Conservation (phyloP, 192 early-diverging fungal species). For the Glomus cerebriforme region DNA sequence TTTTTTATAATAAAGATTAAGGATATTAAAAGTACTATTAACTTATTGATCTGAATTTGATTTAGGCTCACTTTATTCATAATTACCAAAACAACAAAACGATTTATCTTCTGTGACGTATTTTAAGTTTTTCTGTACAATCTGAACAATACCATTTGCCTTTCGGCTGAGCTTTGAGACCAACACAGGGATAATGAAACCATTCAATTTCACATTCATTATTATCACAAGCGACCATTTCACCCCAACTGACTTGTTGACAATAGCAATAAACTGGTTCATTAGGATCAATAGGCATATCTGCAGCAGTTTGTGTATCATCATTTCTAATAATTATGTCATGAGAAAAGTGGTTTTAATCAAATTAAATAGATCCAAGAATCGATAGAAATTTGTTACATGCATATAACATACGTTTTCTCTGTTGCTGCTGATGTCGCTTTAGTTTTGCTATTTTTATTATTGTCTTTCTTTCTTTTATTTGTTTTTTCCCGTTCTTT, state of each 20-base stretch:
- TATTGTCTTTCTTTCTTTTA: constrained; percentile 31
- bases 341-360: not conserved
- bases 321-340: constrained; percentile 18
- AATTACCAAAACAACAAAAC: no score
- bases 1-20: no score
- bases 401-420: constrained; percentile 6
- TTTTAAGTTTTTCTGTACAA: constrained; percentile 66
- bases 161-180: constrained; percentile 82
- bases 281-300: constrained; percentile 91
- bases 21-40: no score
- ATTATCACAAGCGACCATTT: constrained; percentile 97
- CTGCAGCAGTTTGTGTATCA: constrained; percentile 39
- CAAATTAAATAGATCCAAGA: not conserved
- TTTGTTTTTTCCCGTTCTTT: constrained; percentile 34
- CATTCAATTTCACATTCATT: constrained; percentile 96
- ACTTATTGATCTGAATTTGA: no score
- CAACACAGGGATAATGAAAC: constrained; percentile 97
- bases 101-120: constrained; percentile 52
- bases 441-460: constrained; percentile 24
- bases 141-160: constrained; percentile 96
- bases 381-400: not conserved
- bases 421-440: not conserved
- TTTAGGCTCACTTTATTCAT: no score
- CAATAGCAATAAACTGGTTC: constrained; percentile 98
- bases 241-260: constrained; percentile 91